phyloP scores from a whole-genome alignment of 2,329 filamentous ascomycete genomes.

The Botrytis squamosa region DNA sequence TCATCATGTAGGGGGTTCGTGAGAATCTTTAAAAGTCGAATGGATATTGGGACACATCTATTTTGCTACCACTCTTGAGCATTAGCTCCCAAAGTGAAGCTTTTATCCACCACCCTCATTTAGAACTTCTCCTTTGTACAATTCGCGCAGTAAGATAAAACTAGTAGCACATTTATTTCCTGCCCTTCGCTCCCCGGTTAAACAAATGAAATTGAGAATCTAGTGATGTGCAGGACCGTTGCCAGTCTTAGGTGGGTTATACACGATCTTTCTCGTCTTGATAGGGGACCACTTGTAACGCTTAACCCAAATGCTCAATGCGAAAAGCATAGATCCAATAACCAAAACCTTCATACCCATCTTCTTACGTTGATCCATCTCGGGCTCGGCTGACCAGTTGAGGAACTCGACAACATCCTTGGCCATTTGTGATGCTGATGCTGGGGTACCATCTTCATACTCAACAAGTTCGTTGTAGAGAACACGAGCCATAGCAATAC shows the following conservation, averaged over 20 bases:
- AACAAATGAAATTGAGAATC: conserved; percentile 34
- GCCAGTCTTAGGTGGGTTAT: conserved; percentile 63
- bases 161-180: conserved; percentile 39
- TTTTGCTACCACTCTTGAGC: conserved; percentile 26
- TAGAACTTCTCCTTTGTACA: conserved; percentile 34
- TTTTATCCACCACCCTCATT: conserved; percentile 24
- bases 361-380: conserved; percentile 99
- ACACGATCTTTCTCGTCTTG: conserved; percentile 92
- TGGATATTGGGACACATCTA: conserved; percentile 39
- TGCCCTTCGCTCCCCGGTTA: conserved; percentile 24
- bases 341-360: conserved; percentile 98
- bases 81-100: conserved; percentile 32
- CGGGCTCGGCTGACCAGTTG: conserved; percentile 98
- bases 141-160: conserved; percentile 34
- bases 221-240: conserved; percentile 29
- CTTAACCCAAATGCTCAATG: conserved; percentile 95
- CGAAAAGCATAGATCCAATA: conserved; percentile 74
- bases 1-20: neutral
- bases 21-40: conserved; percentile 2
- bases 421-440: conserved; percentile 97
- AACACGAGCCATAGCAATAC: conserved; percentile 98
- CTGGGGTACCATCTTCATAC: conserved; percentile 94
- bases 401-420: conserved; percentile 99
- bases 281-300: conserved; percentile 98
- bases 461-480: conserved; percentile 97